phyloP scores from a whole-genome alignment of 495 filamentous ascomycete genomes.

The Trichocladium antarcticum region DNA sequence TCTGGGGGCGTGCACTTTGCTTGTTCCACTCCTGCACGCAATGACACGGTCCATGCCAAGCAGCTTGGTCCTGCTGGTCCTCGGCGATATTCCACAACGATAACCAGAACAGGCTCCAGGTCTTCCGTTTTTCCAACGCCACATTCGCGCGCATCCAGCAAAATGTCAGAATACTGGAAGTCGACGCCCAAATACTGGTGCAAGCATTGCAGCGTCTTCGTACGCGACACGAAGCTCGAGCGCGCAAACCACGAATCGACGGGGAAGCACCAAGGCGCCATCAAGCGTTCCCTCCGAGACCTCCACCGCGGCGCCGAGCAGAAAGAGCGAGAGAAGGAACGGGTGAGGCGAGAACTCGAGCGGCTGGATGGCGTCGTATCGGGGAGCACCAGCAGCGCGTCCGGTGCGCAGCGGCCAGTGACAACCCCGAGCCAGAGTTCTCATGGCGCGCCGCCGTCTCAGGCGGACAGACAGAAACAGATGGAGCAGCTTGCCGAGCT shows the following conservation, averaged over 20 bases:
- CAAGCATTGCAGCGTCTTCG: conserved; percentile 88
- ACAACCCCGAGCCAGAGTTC: conserved; percentile 7
- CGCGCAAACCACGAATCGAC: conserved; percentile 85
- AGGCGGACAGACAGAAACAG: conserved; percentile 69
- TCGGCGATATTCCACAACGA: too few species aligned
- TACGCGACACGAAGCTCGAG: conserved; percentile 85
- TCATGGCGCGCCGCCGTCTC: conserved; percentile 26
- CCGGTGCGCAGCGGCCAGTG: background rate
- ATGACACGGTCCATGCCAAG: too few species aligned
- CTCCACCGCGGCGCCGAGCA: conserved; percentile 72
- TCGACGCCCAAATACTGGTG: conserved; percentile 96
- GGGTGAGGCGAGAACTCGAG: conserved; percentile 77
- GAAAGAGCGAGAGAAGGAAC: conserved; percentile 63
- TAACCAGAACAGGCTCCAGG: too few species aligned
- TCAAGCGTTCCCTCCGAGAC: conserved; percentile 84
- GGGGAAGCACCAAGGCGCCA: conserved; percentile 69
- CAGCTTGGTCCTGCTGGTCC: too few species aligned
- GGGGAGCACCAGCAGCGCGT: conserved; percentile 23
- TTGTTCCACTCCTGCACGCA: too few species aligned
- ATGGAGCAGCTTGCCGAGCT: conserved; percentile 77
- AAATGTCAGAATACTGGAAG: conserved; percentile 98
- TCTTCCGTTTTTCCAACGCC: too few species aligned
- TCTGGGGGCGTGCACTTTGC: too few species aligned
- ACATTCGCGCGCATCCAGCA: background rate
- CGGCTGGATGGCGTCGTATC: conserved; percentile 68